These are phyloP conservation scores for Cryptococcus floricola DNA, from an alignment of 1,284 basidiomycete genomes.

Conservation along the genomic window DNA sequence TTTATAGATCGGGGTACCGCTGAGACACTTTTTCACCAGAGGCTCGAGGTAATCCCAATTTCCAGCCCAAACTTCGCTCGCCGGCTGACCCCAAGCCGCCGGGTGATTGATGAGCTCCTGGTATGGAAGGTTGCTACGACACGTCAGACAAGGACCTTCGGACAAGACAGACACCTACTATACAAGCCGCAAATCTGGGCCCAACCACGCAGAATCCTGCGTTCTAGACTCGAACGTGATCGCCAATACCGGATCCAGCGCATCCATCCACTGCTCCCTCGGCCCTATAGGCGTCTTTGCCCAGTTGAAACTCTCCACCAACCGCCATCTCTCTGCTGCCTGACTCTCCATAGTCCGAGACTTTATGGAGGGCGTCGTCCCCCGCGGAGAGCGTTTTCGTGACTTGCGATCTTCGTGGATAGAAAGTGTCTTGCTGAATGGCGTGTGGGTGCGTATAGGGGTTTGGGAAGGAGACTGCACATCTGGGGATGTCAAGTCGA, in stretches of 20 bases:
- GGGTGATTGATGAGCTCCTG: slow-evolving; percentile 29
- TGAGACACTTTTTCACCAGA: slow-evolving; percentile 11
- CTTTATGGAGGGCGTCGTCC: neutral
- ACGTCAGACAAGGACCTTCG: neutral
- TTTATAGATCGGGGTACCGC: slow-evolving; percentile 19
- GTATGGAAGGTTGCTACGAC: slow-evolving; percentile 33
- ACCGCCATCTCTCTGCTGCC: slow-evolving; percentile 17
- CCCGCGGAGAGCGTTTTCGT: slow-evolving; percentile 5
- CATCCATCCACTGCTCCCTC: slow-evolving; percentile 23
- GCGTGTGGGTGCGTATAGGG: neutral
- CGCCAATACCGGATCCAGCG: slow-evolving; percentile 28
- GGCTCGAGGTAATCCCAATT: slow-evolving; percentile 28
- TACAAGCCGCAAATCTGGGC: slow-evolving; percentile 31
- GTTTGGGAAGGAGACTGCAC: neutral
- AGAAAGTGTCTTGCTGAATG: neutral
- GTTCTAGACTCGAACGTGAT: slow-evolving; percentile 27
- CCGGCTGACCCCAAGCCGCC: slow-evolving; percentile 25
- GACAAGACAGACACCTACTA: slow-evolving; percentile 25
- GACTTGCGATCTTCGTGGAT: neutral
- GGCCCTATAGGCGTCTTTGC: slow-evolving; percentile 30
- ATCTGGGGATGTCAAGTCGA: slow-evolving; percentile 3
- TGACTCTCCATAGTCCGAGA: slow-evolving; percentile 2
- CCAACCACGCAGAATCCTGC: slow-evolving; percentile 32
- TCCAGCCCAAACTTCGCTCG: slow-evolving; percentile 25
- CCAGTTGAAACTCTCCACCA: slow-evolving; percentile 37